Percentiles rank a stretch among this genome's conserved stretches.
phyloP scores from a whole-genome alignment of 106 monocot species.

The Allium fistulosum region DNA sequence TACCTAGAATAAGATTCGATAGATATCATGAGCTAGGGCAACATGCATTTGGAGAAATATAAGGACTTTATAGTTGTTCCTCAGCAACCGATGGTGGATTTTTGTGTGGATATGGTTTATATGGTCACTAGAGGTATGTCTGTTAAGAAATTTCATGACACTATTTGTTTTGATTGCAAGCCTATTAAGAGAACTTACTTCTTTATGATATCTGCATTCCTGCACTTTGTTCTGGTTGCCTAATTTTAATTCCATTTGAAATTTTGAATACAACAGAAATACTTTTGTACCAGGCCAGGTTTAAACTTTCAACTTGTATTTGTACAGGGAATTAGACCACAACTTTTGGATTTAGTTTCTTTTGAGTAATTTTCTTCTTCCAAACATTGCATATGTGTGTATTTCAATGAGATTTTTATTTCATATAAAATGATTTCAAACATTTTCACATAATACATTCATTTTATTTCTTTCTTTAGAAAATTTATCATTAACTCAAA shows the following conservation, averaged over 20 bases:
- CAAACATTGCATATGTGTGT: no score
- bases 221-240: constrained; percentile 56
- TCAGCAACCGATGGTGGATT: constrained; percentile 46
- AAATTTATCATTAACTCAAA: no score
- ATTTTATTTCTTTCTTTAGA: no score
- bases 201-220: constrained; percentile 62
- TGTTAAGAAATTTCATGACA: constrained; percentile 57
- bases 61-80: constrained; percentile 66
- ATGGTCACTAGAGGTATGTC: constrained; percentile 68
- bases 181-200: constrained; percentile 47
- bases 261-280: no score
- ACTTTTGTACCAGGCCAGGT: no score
- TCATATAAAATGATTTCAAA: no score
- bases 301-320: no score
- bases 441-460: no score
- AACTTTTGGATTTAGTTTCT: no score
- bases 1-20: constrained; percentile 58
- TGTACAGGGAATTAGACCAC: no score
- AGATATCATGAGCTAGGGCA: constrained; percentile 79
- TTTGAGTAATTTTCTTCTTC: no score
- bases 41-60: constrained; percentile 55
- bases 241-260: constrained; percentile 62
- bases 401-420: no score
- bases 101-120: constrained; percentile 49
- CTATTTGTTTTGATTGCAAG: constrained; percentile 42